Evolutionary conservation across 2,329 filamentous ascomycete species (phyloP), one percentile per base, ranked within the genome.

Genomic region (Alternaria hordeiaustralica): DNA sequence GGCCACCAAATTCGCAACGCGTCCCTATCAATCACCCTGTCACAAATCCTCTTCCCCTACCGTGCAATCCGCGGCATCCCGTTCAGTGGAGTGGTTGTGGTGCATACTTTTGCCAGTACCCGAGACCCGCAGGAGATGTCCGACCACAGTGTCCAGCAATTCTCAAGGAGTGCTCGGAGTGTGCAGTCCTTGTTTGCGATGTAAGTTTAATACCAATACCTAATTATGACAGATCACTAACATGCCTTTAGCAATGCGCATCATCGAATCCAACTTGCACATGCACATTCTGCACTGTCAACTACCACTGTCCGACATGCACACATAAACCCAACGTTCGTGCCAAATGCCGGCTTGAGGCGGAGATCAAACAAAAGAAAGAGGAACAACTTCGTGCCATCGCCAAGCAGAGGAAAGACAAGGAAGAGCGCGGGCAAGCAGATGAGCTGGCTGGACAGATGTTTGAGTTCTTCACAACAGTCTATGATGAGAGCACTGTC

Each of bases 41-140:
- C 45, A 68, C 72, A 2, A 78, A 76, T 21, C 75, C 75, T 13
- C 71, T 78, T 20, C 78, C 80, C 20, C 67, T 81, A 7, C 80
- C 80, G 8, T 79, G 80, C 56, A 75, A 79, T 55, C 77, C 78
- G 28, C 71, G 77, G 4, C 80, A 82, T 68, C 80, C 80, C 11
- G 80, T 82, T 4, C 80, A 82, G 55, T 82, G 80, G 80, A 74
- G 81, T 68, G 80, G 80, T 15, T 82, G 80, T 58, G 80, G 80
- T 3, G 75, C 78, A 3, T 82, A 81, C 65, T 82, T 81, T 59
- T 82, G 80, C 62, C 79, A 80, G 53, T 76, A 75, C 58, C 72
- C 76, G 11, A 66, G 80, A 25, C 77, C 79, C 4, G 74, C 80
- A 12, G 80, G 80, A 23, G 80, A 82, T 55, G 73, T 73, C 30